A percentile compares a stretch with the other conserved stretches of the same genome.
Conservation (phyloP, 2,329 filamentous ascomycete genomes). For the Chalaropsis thielavioides region DNA sequence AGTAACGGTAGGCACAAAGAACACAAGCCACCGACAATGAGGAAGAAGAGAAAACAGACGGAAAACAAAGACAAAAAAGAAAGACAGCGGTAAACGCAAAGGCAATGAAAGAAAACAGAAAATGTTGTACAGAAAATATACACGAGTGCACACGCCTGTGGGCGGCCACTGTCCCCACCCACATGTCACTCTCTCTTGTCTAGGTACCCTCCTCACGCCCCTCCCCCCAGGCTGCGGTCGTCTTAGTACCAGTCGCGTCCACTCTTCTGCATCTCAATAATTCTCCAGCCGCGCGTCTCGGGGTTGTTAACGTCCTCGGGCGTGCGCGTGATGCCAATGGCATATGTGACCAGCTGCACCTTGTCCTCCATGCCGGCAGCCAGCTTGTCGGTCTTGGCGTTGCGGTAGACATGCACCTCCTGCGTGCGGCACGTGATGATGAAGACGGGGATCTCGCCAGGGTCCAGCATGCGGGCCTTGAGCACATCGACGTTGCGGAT, state of each 20-base stretch:
- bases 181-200: neutral
- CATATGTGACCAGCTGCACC: conserved; percentile 95
- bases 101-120: neutral
- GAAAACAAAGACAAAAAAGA: neutral
- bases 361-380: conserved; percentile 98
- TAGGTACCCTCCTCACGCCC: neutral
- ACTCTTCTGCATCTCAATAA: conserved; percentile 98
- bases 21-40: neutral
- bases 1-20: neutral
- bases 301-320: conserved; percentile 94
- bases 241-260: conserved; percentile 65
- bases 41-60: neutral
- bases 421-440: conserved; percentile 94
- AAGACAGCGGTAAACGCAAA: neutral
- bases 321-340: conserved; percentile 85
- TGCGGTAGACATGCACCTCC: conserved; percentile 93
- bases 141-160: neutral
- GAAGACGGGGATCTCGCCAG: conserved; percentile 83
- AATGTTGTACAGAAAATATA: conserved; percentile 16
- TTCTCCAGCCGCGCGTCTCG: conserved; percentile 88
- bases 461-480: conserved; percentile 65
- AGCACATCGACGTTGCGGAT: conserved; percentile 88
- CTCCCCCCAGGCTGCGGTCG: neutral
- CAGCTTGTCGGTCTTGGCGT: conserved; percentile 75
- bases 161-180: neutral